Base-by-base conservation (phyloP, 176 grass and related monocot species). In the Raddia guianensis region DNA sequence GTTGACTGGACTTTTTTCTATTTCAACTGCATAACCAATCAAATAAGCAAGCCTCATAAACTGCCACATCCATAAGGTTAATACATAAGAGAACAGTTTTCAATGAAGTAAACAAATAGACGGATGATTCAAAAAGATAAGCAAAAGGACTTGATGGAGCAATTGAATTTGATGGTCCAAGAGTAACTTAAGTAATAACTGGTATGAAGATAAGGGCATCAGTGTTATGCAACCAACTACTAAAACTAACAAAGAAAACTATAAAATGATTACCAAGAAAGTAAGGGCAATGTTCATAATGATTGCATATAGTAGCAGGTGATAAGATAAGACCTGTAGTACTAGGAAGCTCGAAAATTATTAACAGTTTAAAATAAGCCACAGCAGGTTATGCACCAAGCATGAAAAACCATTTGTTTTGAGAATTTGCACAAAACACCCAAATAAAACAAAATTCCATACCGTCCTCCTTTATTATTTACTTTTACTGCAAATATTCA, bases 31-130 rank as follows among this genome's bases (percentile, higher is more conserved):
- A 84, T 93, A 99, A 70, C 97, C 97, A 64, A 99, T 91, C 83
- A 99, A 88, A 91, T 93, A 99, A 76, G 97, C 97, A 83, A 99
- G 90, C 77, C 97, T 93, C 97, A 99, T 91, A 82, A 96, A 91
- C 97, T 99, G 88, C 19, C 50, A 87, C 51, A 80, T 80, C 37
- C 74, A 87, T 74, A 86, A 85, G 32, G 68, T 35, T 63, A 72
- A 45, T 15, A 76, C 69, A 78, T 52, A 86, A 85, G 34, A 27
- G 55, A 49, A 70, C 14, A 78, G 13, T 62, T 43, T 33, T 75
- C 15, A 48, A 66, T n/a, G 35, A 6, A 63, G 72, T 76, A 49
- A 73, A 64, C 40, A 89, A 78, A 68, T 49, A 12, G 8, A 2
- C 9, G 27, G 86, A 84, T 57, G 61, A 80, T 66, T 77, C 8